A percentile compares a stretch with the other conserved stretches of the same genome.
Evolutionary conservation across 2,329 filamentous ascomycete genomes (phyloP).

Genomic region (Thermomyces lanuginosus): DNA sequence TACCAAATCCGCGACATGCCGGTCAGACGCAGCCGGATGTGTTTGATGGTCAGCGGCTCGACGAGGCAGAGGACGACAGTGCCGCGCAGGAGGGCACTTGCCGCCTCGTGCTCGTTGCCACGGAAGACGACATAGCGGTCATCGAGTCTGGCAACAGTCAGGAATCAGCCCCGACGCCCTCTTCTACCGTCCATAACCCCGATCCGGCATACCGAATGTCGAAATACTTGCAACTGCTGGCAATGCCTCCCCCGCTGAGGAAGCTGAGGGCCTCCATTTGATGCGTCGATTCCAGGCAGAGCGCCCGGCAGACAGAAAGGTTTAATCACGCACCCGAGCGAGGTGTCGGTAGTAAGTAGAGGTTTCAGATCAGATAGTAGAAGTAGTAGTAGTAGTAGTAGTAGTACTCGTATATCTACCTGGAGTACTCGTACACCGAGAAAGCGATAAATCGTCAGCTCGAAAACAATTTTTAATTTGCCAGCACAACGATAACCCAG

Average conservation of each 20-base stretch:
- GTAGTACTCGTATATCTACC: too few relatives aligned
- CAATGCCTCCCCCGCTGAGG: conserved; percentile 25
- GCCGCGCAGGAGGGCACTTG: conserved; percentile 58
- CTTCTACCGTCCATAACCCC: conserved; percentile 4
- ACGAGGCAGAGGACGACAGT: conserved; percentile 58
- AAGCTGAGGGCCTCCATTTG: conserved; percentile 33
- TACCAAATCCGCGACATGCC: conserved; percentile 55
- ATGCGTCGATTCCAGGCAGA: too few relatives aligned
- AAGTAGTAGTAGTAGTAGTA: too few relatives aligned
- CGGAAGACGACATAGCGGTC: conserved; percentile 67
- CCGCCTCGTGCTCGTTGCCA: conserved; percentile 56
- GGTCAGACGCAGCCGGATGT: conserved; percentile 54
- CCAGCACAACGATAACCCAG: too few relatives aligned
- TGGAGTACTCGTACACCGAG: too few relatives aligned
- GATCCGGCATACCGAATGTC: conserved; percentile 29
- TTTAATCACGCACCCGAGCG: too few relatives aligned
- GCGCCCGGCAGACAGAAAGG: too few relatives aligned
- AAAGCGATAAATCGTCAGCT: too few relatives aligned
- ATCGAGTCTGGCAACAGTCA: conserved; percentile 42
- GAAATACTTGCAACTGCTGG: conserved; percentile 33
- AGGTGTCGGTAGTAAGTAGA: too few relatives aligned
- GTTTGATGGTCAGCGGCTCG: conserved; percentile 52
- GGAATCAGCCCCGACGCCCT: conserved; percentile 9
- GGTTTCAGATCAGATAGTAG: too few relatives aligned
- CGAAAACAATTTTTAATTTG: too few relatives aligned